A percentile compares a stretch with the other conserved stretches of the same genome.
These are phyloP conservation scores for Apiospora malaysiana DNA, from an alignment of 2,329 filamentous ascomycete species.

Conservation along the genomic window DNA sequence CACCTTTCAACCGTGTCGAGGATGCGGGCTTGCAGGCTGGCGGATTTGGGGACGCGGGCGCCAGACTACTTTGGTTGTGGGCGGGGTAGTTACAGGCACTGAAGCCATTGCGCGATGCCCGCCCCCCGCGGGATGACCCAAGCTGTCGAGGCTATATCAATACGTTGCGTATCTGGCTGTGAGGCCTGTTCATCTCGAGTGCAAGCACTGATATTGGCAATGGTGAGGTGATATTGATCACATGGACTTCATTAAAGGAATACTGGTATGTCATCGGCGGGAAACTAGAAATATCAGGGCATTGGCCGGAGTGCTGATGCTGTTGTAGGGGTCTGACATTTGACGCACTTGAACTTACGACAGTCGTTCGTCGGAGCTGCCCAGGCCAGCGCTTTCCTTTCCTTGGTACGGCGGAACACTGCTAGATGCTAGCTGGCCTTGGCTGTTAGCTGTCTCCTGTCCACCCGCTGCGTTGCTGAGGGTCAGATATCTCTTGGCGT, in stretches of 20 bases:
- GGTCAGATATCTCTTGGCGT: constrained; percentile 12
- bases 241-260: no score
- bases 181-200: no score
- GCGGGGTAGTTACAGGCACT: no score
- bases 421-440: neutral
- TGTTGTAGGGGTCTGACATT: neutral
- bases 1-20: no score
- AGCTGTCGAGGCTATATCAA: no score
- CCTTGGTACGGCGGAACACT: neutral
- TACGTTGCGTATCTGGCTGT: no score
- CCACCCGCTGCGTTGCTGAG: constrained; percentile 1
- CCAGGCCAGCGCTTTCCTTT: neutral
- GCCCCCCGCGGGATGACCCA: no score
- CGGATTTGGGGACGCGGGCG: no score
- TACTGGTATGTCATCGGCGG: no score
- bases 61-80: no score
- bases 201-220: neutral
- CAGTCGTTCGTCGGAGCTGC: neutral
- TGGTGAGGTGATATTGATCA: neutral
- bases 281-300: neutral
- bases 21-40: no score
- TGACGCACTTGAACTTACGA: constrained; percentile 7
- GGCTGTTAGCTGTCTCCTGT: neutral
- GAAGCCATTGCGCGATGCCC: no score
- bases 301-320: neutral